Evolutionary conservation across 1,284 basidiomycete genomes (phyloP).

Genomic region (Ustilago crameri): DNA sequence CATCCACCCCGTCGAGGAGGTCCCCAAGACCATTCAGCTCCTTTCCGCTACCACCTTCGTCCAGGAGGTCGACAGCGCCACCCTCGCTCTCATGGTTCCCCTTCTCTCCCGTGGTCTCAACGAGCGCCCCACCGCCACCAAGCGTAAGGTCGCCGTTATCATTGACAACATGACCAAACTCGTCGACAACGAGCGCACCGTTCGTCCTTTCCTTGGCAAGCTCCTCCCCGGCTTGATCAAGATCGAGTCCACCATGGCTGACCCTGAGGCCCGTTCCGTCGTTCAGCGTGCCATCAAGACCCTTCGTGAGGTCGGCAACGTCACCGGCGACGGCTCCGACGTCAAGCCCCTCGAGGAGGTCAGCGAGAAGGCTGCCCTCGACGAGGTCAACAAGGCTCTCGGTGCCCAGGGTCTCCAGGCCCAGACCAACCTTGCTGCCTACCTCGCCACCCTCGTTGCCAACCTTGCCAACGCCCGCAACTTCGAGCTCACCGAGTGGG

Average conservation of each 20-base stretch:
- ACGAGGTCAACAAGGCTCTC: slow-evolving; percentile 60
- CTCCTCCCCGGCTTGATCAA: slow-evolving; percentile 68
- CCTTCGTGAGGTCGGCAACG: slow-evolving; percentile 65
- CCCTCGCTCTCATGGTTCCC: slow-evolving; percentile 98
- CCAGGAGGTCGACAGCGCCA: slow-evolving; percentile 99
- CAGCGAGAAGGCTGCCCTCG: slow-evolving; percentile 51
- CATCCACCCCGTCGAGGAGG: slow-evolving; percentile 99
- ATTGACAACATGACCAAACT: slow-evolving; percentile 69
- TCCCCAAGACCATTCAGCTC: slow-evolving; percentile 92
- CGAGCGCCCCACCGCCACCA: slow-evolving; percentile 68
- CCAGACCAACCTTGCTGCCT: slow-evolving; percentile 52
- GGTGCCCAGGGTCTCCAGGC: slow-evolving; percentile 55
- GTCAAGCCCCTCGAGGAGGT: slow-evolving; percentile 67
- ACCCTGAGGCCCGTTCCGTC: slow-evolving; percentile 67
- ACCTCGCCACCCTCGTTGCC: slow-evolving; percentile 64
- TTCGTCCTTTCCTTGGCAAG: slow-evolving; percentile 68
- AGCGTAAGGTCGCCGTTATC: slow-evolving; percentile 69
- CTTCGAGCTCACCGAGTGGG: slow-evolving; percentile 68
- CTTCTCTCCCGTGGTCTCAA: slow-evolving; percentile 91
- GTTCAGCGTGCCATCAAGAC: slow-evolving; percentile 68
- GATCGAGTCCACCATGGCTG: slow-evolving; percentile 67
- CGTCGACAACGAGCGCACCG: slow-evolving; percentile 69
- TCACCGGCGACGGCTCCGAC: slow-evolving; percentile 65
- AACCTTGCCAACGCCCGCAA: slow-evolving; percentile 67
- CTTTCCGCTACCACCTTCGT: slow-evolving; percentile 99